Conservation (phyloP, 306 rosid genomes). For the Cicer arietinum region DNA sequence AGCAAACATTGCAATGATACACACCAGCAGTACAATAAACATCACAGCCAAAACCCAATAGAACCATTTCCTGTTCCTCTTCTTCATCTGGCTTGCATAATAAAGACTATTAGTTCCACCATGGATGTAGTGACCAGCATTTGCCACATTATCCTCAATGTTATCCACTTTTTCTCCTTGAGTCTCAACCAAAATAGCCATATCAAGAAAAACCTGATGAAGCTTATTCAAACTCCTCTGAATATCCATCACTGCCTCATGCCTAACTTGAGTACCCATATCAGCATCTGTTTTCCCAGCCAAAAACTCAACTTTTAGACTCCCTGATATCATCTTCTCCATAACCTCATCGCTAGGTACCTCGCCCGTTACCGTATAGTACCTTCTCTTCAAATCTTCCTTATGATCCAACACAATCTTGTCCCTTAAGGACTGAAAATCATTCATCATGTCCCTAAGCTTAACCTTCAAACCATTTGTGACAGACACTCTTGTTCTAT, state of each 20-base stretch:
- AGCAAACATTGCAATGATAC: constrained; percentile 63
- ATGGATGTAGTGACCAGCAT: constrained; percentile 63
- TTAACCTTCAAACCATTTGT: constrained; percentile 82
- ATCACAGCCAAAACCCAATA: constrained; percentile 71
- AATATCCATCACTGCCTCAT: constrained; percentile 80
- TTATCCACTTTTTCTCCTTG: constrained; percentile 81
- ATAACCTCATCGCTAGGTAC: constrained; percentile 72
- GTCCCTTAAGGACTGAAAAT: constrained; percentile 74
- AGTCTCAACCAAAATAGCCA: constrained; percentile 89
- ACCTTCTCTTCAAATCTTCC: constrained; percentile 82
- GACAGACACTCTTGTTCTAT: constrained; percentile 71
- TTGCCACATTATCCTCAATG: constrained; percentile 85
- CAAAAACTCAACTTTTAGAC: constrained; percentile 62
- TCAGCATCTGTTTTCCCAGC: constrained; percentile 74
- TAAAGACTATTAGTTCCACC: constrained; percentile 80
- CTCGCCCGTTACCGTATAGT: constrained; percentile 62
- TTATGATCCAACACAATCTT: constrained; percentile 71
- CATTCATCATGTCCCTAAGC: constrained; percentile 76
- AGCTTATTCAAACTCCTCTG: constrained; percentile 90
- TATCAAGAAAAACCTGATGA: constrained; percentile 92
- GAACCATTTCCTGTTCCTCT: constrained; percentile 61
- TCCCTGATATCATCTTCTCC: constrained; percentile 72
- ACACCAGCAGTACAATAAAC: constrained; percentile 70
- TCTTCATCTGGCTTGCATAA: constrained; percentile 78
- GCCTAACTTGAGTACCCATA: constrained; percentile 63